Percentiles rank a stretch among this genome's conserved stretches.
Conservation (phyloP, 768 basidiomycete species). For the Naganishia onofrii region DNA sequence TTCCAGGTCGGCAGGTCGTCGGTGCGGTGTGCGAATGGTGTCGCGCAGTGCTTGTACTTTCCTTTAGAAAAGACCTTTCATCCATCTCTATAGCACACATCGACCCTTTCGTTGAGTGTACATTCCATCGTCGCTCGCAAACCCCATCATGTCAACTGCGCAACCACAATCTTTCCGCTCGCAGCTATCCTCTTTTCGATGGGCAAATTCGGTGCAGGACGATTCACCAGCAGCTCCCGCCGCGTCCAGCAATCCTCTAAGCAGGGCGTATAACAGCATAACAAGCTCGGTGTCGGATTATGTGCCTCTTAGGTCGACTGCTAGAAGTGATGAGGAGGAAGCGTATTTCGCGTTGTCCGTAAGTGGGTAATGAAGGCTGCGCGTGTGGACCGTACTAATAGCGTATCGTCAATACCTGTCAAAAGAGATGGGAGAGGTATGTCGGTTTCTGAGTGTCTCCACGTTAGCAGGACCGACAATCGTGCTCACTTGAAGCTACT, state of each 20-base stretch:
- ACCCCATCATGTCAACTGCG: conserved; percentile 40
- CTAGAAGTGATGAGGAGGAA: conserved; percentile 88
- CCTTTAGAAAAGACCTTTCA: no score
- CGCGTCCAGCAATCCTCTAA: conserved; percentile 64
- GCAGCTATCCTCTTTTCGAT: conserved; percentile 51
- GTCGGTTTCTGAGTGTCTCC: background rate
- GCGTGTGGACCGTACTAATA: background rate
- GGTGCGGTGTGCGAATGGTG: no score
- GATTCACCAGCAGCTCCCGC: conserved; percentile 38
- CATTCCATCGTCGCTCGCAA: no score
- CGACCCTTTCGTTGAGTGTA: no score
- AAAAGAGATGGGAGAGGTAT: conserved; percentile 31
- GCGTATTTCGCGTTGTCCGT: conserved; percentile 68
- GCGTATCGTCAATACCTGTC: background rate
- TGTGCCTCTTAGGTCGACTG: conserved; percentile 77
- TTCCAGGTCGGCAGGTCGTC: background rate
- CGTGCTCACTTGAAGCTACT: conserved; percentile 5
- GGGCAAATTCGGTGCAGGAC: conserved; percentile 51
- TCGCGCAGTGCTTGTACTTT: no score
- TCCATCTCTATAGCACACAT: no score
- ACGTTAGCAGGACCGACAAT: background rate
- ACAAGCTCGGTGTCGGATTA: conserved; percentile 73
- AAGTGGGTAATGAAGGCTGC: conserved; percentile 17
- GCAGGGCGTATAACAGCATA: conserved; percentile 65
- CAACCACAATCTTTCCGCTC: conserved; percentile 41